Base-by-base conservation (phyloP, 1,139 yeast species). In the Zygoascus meyerae region DNA sequence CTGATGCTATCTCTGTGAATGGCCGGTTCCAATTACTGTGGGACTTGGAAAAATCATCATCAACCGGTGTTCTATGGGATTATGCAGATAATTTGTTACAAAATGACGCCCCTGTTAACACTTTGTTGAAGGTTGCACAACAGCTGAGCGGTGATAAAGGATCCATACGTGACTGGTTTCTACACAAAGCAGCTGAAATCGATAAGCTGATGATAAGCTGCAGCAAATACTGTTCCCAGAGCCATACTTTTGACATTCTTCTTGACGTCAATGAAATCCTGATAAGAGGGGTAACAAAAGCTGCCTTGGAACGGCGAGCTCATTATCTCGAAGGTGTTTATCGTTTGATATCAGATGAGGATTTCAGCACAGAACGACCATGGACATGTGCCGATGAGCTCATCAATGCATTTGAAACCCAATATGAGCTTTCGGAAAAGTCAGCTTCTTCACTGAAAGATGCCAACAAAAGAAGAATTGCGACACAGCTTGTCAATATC, bases 1-100 rank as follows among this genome's bases (percentile, higher is more conserved):
- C 68, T 4, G 53, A 63, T 12, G 59, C 67, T 29, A 53, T 73
- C 12, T 61, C 70, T 10, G 60, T 57, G 40, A 62, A 61, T 29
- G 62, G 63, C 38, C 67, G 58, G 48, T 65, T 56, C 52, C 52
- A 61, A 9, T 60, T 83, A 2, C 66, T 80, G 28, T 70, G 73
- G 50, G 66, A 70, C 28, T 66, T 79, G 41, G 94, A 86, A 57
- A 77, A 80, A 55, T 62, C 79, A 35, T 73, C 74, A 29, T 77
- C 83, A 4, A 77, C 83, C 0, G 62, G 67, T 42, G 70, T 68
- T 17, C 62, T 84, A 10, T 80, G 83, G 79, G 57, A 58, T 1
- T 54, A 58, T 35, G 51, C 54, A n/a, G 61, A 58, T 41, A 39
- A 46, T 14, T 40, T 45, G 14, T 42, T 56, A 21, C 45, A 45